A percentile compares a stretch with the other conserved stretches of the same genome.
These are phyloP conservation scores for Agastache rugosa DNA, from an alignment of 257 asterid genomes.

Conservation along the genomic window DNA sequence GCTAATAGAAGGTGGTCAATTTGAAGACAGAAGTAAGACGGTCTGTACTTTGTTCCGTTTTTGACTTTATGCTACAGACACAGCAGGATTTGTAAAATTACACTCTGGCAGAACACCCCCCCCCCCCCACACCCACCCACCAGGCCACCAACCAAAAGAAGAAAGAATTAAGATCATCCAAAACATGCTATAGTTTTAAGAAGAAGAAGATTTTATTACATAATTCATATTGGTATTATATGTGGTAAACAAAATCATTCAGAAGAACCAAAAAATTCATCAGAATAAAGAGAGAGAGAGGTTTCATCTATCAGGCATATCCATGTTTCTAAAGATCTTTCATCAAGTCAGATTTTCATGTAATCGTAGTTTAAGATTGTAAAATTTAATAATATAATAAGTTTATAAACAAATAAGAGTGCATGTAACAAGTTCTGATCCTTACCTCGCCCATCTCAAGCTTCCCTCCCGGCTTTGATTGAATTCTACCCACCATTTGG, in stretches of 20 bases:
- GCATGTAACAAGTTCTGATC: conserved; percentile 18
- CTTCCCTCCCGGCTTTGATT: conserved; percentile 88
- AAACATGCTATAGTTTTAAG: neutral
- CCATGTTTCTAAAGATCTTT: neutral
- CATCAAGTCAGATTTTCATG: neutral
- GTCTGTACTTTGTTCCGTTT: neutral
- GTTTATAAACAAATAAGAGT: neutral
- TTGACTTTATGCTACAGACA: neutral
- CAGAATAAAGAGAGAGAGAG: neutral
- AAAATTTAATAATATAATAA: neutral
- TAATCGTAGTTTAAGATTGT: conserved; percentile 1
- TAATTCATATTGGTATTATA: neutral
- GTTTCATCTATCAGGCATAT: neutral
- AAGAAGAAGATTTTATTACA: neutral
- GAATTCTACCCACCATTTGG: conserved; percentile 92
- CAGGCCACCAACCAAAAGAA: too few species aligned
- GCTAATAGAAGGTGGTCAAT: neutral
- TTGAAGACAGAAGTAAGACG: neutral
- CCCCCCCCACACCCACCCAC: too few species aligned
- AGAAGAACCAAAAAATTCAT: neutral
- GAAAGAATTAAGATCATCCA: neutral
- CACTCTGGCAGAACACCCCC: too few species aligned
- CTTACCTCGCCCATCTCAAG: conserved; percentile 97
- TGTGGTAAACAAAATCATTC: neutral
- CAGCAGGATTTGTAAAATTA: conserved; percentile 2